A percentile compares a stretch with the other conserved stretches of the same genome.
phyloP scores from a whole-genome alignment of 495 filamentous ascomycete species.

The Chaetomidium leptoderma region DNA sequence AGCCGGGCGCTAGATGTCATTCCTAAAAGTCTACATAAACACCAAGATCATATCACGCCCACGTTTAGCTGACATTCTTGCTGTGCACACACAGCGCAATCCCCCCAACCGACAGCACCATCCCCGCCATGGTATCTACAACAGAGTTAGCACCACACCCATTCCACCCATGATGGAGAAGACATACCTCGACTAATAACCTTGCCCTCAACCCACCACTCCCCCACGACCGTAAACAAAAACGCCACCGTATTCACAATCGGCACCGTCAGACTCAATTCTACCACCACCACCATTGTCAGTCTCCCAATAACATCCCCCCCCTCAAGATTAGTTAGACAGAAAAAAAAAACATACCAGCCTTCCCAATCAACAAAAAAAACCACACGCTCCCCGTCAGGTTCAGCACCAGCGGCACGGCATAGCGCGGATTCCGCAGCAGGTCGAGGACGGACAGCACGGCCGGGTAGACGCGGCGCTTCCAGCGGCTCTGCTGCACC shows the following conservation, averaged over 20 bases:
- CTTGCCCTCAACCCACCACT: slow-evolving; percentile 93
- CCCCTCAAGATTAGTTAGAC: not conserved
- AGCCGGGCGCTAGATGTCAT: no score
- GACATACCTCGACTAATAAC: slow-evolving; percentile 69
- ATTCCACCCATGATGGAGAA: not conserved
- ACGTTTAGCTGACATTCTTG: slow-evolving; percentile 8
- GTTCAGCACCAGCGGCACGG: slow-evolving; percentile 80
- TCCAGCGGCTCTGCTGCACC: slow-evolving; percentile 48
- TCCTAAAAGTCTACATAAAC: not conserved
- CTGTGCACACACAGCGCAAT: slow-evolving; percentile 22
- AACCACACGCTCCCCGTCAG: slow-evolving; percentile 97
- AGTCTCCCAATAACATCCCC: not conserved
- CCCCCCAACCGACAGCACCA: slow-evolving; percentile 12
- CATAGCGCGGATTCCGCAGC: slow-evolving; percentile 74
- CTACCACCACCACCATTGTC: slow-evolving; percentile 40
- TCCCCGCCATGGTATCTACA: slow-evolving; percentile 17
- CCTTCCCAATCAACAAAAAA: slow-evolving; percentile 87
- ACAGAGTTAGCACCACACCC: not conserved
- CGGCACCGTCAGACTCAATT: slow-evolving; percentile 88
- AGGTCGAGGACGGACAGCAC: slow-evolving; percentile 75
- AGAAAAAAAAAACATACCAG: slow-evolving; percentile 55
- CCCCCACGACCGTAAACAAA: slow-evolving; percentile 87
- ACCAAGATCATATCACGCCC: not conserved
- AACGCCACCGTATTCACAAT: slow-evolving; percentile 94
- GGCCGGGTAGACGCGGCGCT: slow-evolving; percentile 50